phyloP scores from a whole-genome alignment of 805 yeast species.

The Yarrowia bubula region DNA sequence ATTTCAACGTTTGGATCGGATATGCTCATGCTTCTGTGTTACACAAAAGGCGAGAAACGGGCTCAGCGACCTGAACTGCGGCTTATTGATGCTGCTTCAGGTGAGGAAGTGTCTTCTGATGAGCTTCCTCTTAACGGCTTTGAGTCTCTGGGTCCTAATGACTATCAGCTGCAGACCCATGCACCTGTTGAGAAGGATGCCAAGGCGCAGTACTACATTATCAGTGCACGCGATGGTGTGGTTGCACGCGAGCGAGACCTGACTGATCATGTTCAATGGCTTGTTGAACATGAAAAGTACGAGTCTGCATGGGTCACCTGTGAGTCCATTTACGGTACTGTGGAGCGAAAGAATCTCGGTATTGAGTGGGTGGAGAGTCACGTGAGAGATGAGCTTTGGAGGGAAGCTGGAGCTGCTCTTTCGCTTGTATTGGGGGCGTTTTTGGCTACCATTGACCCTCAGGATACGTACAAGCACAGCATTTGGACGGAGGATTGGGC shows the following conservation, averaged over 20 bases:
- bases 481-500: conserved; percentile 54
- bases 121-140: conserved; percentile 64
- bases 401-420: conserved; percentile 53
- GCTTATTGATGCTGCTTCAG: conserved; percentile 60
- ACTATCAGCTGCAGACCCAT: conserved; percentile 61
- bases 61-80: conserved; percentile 63
- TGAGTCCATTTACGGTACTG: conserved; percentile 50
- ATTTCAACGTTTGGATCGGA: conserved; percentile 73
- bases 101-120: conserved; percentile 75
- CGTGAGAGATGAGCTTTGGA: conserved; percentile 50
- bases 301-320: conserved; percentile 79
- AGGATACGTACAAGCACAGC: neutral
- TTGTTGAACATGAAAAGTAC: conserved; percentile 50
- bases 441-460: conserved; percentile 6
- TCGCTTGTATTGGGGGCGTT: conserved; percentile 41
- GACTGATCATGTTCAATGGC: conserved; percentile 74
- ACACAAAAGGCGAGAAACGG: conserved; percentile 42
- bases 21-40: conserved; percentile 59
- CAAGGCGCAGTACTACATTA: conserved; percentile 53
- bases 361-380: conserved; percentile 47
- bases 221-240: conserved; percentile 81
- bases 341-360: conserved; percentile 60
- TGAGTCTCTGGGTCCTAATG: conserved; percentile 69
- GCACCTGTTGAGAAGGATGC: conserved; percentile 8
- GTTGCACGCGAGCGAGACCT: conserved; percentile 68